Conservation (phyloP, 2,329 filamentous ascomycete genomes). For the Cladosporium sp. region DNA sequence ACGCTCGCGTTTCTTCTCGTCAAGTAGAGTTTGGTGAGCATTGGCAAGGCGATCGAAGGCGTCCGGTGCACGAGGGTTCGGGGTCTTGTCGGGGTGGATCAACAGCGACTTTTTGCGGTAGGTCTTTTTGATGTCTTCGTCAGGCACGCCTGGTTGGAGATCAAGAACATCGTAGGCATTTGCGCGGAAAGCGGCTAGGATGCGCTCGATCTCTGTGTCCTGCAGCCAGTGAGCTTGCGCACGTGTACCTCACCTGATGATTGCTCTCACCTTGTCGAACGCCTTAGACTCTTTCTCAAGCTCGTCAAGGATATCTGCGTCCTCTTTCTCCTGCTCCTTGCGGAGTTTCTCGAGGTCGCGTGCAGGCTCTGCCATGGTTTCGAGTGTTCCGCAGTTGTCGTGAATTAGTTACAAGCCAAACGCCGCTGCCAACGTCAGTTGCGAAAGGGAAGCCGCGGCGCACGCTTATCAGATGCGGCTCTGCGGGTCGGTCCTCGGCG, state of each 20-base stretch:
- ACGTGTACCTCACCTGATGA: not conserved
- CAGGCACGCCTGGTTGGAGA: conserved; percentile 88
- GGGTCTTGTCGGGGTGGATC: conserved; percentile 97
- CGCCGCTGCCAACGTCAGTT: not conserved
- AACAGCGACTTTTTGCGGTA: conserved; percentile 98
- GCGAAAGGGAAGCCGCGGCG: not conserved
- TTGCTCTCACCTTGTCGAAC: conserved; percentile 66
- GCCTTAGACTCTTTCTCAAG: conserved; percentile 83
- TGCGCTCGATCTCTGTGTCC: conserved; percentile 94
- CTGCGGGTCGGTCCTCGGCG: not conserved
- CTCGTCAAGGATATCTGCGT: conserved; percentile 70
- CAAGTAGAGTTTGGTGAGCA: conserved; percentile 82
- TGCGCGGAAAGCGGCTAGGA: conserved; percentile 80
- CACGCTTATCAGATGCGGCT: not conserved
- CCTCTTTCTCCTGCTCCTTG: conserved; percentile 34
- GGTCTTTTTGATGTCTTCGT: conserved; percentile 88
- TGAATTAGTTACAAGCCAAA: not conserved
- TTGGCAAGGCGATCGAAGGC: conserved; percentile 96
- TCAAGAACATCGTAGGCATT: conserved; percentile 89
- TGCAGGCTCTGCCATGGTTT: conserved; percentile 21
- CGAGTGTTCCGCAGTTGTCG: not conserved
- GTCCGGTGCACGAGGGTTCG: conserved; percentile 82
- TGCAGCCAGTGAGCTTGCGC: conserved; percentile 31
- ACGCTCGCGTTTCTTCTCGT: conserved; percentile 81
- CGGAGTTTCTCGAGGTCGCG: conserved; percentile 25